Conservation (phyloP, 2,329 filamentous ascomycete species). For the Microcyclosporella mali region DNA sequence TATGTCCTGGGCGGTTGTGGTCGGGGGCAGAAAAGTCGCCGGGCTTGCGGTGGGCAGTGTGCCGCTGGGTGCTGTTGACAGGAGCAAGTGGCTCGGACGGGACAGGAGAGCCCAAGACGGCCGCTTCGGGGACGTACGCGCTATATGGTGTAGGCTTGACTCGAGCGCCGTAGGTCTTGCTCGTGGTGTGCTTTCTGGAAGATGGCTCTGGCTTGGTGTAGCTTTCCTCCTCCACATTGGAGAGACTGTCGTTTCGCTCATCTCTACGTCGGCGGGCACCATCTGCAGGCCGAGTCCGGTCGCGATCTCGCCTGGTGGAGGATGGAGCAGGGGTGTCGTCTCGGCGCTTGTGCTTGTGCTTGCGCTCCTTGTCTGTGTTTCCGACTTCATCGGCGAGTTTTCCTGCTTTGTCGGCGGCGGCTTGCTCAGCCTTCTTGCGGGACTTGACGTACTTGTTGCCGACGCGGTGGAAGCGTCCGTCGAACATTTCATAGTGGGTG, state of each 20-base stretch:
- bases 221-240: neutral
- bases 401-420: slow-evolving; percentile 4
- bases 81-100: slow-evolving; percentile 10
- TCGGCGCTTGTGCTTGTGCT: slow-evolving; percentile 2
- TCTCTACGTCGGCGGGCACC: slow-evolving; percentile 2
- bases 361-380: neutral
- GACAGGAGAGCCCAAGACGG: slow-evolving; percentile 3
- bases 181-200: slow-evolving; percentile 3
- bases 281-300: slow-evolving; percentile 5
- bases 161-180: slow-evolving; percentile 4
- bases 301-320: neutral
- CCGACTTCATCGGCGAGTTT: slow-evolving; percentile 8
- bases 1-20: slow-evolving; percentile 12
- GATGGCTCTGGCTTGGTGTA: neutral
- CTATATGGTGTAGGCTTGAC: slow-evolving; percentile 8
- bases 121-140: slow-evolving; percentile 13
- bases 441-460: slow-evolving; percentile 16
- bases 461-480: slow-evolving; percentile 18
- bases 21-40: slow-evolving; percentile 14
- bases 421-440: slow-evolving; percentile 10
- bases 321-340: slow-evolving; percentile 8
- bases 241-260: neutral
- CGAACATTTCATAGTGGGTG: slow-evolving; percentile 23
- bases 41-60: slow-evolving; percentile 8
- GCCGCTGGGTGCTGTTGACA: slow-evolving; percentile 11